Evolutionary conservation across 805 yeast genomes (phyloP), one percentile per base, ranked within the genome.

Genomic region (Lipomyces kockii): DNA sequence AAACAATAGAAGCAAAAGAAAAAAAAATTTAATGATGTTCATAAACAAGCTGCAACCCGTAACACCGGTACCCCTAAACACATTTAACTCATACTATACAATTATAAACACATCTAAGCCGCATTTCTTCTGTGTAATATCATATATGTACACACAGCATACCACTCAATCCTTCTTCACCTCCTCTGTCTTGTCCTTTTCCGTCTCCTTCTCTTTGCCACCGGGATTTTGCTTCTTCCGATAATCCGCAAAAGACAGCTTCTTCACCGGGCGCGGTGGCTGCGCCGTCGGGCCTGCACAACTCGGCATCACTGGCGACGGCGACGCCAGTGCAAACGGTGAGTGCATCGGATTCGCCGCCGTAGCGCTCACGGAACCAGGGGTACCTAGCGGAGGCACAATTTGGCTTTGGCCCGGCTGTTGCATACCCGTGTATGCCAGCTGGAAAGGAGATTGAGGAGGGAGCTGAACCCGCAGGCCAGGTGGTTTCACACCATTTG

Each of bases 181-280:
- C 49, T 43, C 49, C 49, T 43, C 49, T 4, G 49, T 17, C 49
- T 43, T 37, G 17, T 4, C 39, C 39, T 35, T 35, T 9, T 29
- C 32, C 32, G 32, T 12, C 43, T 43, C 61, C 17, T 43, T 51
- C 60, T 32, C 60, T 39, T 52, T 54, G 34, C 62, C 64, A 17
- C 32, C 35, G 20, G 74, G 70, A 17, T 60, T 62, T 49, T 69
- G 74, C 61, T 72, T 72, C 60, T 73, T 71, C 49, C 62, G 61
- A 59, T 72, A 72, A 55, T 72, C 75, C 17, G 75, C 75, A 64
- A 72, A 71, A 35, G 75, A 73, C 56, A 72, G 60, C 61, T 72
- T 72, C 64, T 72, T 72, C 34, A 70, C 72, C 25, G 75, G 75
- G 17, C 63, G 60, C 2, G 72, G 67, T 2, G 73, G 73, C 37